Evolutionary conservation across 495 filamentous ascomycete species (phyloP), one percentile per base, ranked within the genome.

Genomic region (Aspergillus leporis): DNA sequence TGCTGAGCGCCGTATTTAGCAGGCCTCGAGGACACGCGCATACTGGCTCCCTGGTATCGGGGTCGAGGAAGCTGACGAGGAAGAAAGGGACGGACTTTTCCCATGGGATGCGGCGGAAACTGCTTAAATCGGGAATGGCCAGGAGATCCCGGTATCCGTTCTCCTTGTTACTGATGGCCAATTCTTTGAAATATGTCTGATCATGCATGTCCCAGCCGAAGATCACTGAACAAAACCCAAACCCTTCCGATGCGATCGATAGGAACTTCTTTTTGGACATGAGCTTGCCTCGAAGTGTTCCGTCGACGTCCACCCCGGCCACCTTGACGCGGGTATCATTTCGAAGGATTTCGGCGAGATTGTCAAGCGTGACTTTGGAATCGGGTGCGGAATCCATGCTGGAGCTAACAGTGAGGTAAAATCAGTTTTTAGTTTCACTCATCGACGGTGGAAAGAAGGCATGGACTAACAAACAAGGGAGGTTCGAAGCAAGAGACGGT

Each of bases 11-110:
- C 4, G 77, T 83, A 71, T 82, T 85, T 48, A 98, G 71, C 51
- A 98, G 68, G 0, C 89, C 87, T 9, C 94, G 78, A 0, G 94
- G 93, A 68, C 92, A 96, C 19, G 88, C 92, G 64, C 89, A 89
- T 5, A 98, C 67, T 2, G 89, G 86, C 58, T 84, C 66, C 23
- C 74, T 77, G 6, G 68, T 78, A 10, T 76, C 72, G 3, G 76
- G 73, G 19, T 88, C 91, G 64, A 28, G 25, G 25, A 28, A 28
- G 25, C 25, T 28, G 25, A 28, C 25, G 25, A 28, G 25, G 25
- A 28, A 28, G 25, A 28, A 28, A 28, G 25, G 25, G 25, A 28
- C 25, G 6, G 3, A 3, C 3, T 28, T 28, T 28, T 28, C 25
- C 25, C 25, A 28, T 3, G 25, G 25, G 25, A 28, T 28, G 25